Percentiles rank a stretch among this genome's conserved stretches.
Evolutionary conservation across 164 flowering plant genomes (phyloP).

Genomic region (Umbellularia californica): DNA sequence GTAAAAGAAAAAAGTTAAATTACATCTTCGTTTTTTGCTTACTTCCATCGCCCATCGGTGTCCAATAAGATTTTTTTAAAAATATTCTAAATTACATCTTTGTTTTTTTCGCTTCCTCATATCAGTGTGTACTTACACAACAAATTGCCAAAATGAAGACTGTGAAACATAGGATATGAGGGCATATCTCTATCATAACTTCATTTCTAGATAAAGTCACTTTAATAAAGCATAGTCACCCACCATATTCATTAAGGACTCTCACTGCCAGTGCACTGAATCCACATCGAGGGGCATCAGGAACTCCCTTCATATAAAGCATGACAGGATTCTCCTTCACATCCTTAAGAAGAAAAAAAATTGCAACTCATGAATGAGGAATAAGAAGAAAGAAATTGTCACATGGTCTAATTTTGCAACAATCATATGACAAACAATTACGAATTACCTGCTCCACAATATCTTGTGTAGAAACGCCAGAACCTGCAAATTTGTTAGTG

Average conservation of each 20-base stretch:
- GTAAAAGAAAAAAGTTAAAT: no score
- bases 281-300: slow-evolving; percentile 82
- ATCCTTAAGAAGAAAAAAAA: slow-evolving; percentile 42
- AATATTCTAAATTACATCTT: no score
- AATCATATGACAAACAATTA: neutral
- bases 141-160: no score
- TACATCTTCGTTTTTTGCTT: no score
- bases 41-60: no score
- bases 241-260: slow-evolving; percentile 73
- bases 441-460: slow-evolving; percentile 69
- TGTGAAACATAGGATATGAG: no score
- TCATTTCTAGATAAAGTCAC: neutral
- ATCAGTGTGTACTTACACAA: no score
- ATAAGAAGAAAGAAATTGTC: neutral
- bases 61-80: no score
- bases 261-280: slow-evolving; percentile 85
- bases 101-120: no score
- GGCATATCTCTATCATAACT: no score
- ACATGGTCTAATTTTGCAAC: neutral
- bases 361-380: slow-evolving; percentile 7
- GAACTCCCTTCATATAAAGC: slow-evolving; percentile 95
- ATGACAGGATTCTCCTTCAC: slow-evolving; percentile 82
- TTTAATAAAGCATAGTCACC: slow-evolving; percentile 10
- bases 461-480: slow-evolving; percentile 43
- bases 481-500: slow-evolving; percentile 46